phyloP scores from a whole-genome alignment of 2,329 filamentous ascomycete species.

The Xylogone sp. region DNA sequence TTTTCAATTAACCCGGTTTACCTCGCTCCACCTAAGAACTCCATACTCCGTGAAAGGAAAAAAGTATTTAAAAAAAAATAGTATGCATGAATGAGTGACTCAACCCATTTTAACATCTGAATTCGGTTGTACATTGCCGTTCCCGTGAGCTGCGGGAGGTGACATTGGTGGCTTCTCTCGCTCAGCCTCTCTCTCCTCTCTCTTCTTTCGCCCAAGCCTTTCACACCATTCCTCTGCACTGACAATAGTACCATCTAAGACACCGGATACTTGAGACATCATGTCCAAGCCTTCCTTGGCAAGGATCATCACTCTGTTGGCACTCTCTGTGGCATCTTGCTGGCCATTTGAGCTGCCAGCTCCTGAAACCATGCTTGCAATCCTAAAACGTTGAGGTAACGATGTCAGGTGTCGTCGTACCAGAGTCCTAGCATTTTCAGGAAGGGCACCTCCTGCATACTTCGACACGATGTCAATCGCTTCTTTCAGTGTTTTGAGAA shows the following conservation, averaged over 20 bases:
- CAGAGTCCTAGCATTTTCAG: slow-evolving; percentile 79
- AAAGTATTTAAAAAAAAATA: neutral
- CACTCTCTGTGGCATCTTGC: slow-evolving; percentile 49
- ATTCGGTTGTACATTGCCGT: neutral
- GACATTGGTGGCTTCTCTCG: slow-evolving; percentile 1
- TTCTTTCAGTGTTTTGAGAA: slow-evolving; percentile 74
- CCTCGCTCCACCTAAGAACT: neutral
- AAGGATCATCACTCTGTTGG: slow-evolving; percentile 76
- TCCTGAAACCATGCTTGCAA: slow-evolving; percentile 53
- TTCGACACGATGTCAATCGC: slow-evolving; percentile 83
- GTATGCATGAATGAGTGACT: neutral
- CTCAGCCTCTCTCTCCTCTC: slow-evolving; percentile 20
- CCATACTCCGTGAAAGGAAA: neutral
- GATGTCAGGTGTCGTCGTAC: slow-evolving; percentile 82
- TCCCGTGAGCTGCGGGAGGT: neutral
- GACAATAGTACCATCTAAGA: slow-evolving; percentile 83
- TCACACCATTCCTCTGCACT: slow-evolving; percentile 93
- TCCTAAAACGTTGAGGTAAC: slow-evolving; percentile 76
- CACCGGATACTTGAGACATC: slow-evolving; percentile 84
- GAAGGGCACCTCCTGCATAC: slow-evolving; percentile 86
- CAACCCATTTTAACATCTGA: neutral
- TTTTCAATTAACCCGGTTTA: neutral
- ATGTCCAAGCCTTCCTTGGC: slow-evolving; percentile 91
- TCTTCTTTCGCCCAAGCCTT: slow-evolving; percentile 53
- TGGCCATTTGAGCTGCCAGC: slow-evolving; percentile 34